Evolutionary conservation across 768 basidiomycete species (phyloP).

Genomic region (Lanmaoa pseudosensibilis): DNA sequence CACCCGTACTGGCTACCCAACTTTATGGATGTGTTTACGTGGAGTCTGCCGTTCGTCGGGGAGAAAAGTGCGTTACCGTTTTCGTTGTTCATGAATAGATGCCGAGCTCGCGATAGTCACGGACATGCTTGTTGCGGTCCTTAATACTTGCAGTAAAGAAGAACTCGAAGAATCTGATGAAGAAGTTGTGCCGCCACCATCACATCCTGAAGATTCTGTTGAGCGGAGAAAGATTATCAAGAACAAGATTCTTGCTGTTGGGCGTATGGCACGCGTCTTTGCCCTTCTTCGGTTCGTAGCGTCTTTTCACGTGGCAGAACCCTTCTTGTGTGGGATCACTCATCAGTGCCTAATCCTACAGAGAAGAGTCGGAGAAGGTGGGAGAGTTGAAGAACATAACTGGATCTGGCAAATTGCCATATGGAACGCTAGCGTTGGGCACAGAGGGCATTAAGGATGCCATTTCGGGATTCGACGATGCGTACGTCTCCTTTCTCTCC

Average conservation of each 20-base stretch:
- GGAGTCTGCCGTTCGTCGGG: conserved; percentile 97
- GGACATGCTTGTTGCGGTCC: conserved; percentile 96
- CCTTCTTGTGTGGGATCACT: neutral
- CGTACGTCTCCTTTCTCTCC: conserved; percentile 54
- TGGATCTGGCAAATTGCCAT: conserved; percentile 75
- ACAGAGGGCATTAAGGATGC: conserved; percentile 95
- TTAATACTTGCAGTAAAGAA: conserved; percentile 94
- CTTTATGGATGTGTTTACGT: conserved; percentile 99
- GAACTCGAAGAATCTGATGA: conserved; percentile 83
- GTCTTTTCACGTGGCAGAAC: neutral
- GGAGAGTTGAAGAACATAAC: conserved; percentile 94
- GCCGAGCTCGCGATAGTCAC: conserved; percentile 62
- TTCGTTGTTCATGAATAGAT: neutral
- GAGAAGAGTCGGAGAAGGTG: conserved; percentile 97
- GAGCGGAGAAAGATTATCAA: conserved; percentile 93
- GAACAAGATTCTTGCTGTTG: conserved; percentile 98
- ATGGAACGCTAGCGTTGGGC: conserved; percentile 80
- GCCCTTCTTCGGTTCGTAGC: conserved; percentile 86
- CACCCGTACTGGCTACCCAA: conserved; percentile 99
- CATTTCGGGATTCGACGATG: conserved; percentile 92
- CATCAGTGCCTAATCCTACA: conserved; percentile 27
- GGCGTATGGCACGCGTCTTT: conserved; percentile 94
- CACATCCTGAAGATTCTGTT: conserved; percentile 45
- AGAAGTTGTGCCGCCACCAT: conserved; percentile 39
- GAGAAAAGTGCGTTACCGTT: conserved; percentile 73